Evolutionary conservation across 805 yeast genomes (phyloP).

Genomic region (Nakazawaea ernobii): DNA sequence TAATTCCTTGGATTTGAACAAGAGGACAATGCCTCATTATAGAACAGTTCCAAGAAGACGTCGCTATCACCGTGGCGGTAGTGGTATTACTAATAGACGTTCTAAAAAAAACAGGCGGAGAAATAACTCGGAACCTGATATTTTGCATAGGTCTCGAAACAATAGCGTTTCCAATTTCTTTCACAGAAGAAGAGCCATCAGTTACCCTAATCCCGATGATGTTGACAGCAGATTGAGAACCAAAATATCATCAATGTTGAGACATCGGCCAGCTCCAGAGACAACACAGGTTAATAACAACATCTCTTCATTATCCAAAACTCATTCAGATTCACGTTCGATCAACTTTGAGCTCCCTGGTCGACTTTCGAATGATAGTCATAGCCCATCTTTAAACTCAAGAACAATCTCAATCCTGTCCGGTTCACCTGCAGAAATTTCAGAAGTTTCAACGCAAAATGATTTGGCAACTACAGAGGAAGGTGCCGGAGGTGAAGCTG

Average conservation of each 20-base stretch:
- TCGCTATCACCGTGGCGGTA: conserved; percentile 12
- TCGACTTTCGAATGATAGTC: neutral
- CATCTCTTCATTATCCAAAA: too few species aligned
- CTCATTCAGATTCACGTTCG: too few species aligned
- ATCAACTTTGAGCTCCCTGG: too few species aligned
- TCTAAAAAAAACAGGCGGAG: neutral
- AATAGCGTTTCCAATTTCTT: conserved; percentile 4
- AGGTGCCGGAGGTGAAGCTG: neutral
- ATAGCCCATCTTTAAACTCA: neutral
- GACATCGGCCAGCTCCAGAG: neutral
- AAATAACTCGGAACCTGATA: conserved; percentile 7
- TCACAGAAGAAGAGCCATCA: conserved; percentile 6
- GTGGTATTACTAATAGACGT: neutral
- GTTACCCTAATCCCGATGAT: conserved; percentile 7
- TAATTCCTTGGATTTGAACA: conserved; percentile 68
- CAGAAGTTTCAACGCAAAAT: neutral
- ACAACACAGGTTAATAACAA: neutral
- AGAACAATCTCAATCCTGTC: neutral
- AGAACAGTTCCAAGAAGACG: conserved; percentile 78
- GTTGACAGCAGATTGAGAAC: conserved; percentile 6
- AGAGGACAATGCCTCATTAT: conserved; percentile 68
- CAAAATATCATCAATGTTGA: neutral
- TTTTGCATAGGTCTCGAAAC: neutral
- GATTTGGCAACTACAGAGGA: neutral
- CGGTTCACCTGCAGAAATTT: conserved; percentile 4